Evolutionary conservation across 1,284 basidiomycete species (phyloP).

Genomic region (Malassezia japonica): DNA sequence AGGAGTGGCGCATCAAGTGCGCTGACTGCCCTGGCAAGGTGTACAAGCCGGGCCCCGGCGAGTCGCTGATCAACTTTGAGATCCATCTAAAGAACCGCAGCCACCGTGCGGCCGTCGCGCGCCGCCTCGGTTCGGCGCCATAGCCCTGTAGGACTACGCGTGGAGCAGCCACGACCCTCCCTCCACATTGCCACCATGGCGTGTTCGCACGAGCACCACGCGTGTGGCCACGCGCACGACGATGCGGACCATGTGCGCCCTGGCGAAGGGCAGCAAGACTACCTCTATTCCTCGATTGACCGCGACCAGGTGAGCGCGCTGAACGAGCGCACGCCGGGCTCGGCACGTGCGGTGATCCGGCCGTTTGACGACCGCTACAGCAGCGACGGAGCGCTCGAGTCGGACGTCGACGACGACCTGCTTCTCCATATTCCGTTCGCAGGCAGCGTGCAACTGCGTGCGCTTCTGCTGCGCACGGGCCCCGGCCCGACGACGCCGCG

Average conservation of each 20-base stretch:
- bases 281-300: slow-evolving; percentile 30
- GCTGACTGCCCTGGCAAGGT: slow-evolving; percentile 89
- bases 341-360: slow-evolving; percentile 26
- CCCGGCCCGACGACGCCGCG: slow-evolving; percentile 23
- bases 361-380: slow-evolving; percentile 27
- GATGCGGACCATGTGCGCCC: slow-evolving; percentile 40
- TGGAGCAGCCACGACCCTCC: slow-evolving; percentile 1
- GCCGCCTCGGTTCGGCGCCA: slow-evolving; percentile 1
- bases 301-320: slow-evolving; percentile 26
- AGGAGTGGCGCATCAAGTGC: slow-evolving; percentile 86
- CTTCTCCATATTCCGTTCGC: slow-evolving; percentile 39
- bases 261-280: slow-evolving; percentile 35
- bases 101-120: slow-evolving; percentile 54
- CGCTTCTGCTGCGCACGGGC: slow-evolving; percentile 23
- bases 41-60: slow-evolving; percentile 84
- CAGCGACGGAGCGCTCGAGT: slow-evolving; percentile 18
- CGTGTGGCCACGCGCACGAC: slow-evolving; percentile 27
- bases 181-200: slow-evolving; percentile 20
- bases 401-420: slow-evolving; percentile 36
- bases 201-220: slow-evolving; percentile 30
- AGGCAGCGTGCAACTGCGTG: slow-evolving; percentile 32
- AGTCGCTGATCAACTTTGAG: slow-evolving; percentile 80
- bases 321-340: slow-evolving; percentile 27
- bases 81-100: slow-evolving; percentile 73
- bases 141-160: background rate